Evolutionary conservation across 805 yeast species (phyloP), one percentile per base, ranked within the genome.

Genomic region (Wickerhamiella australiensis): DNA sequence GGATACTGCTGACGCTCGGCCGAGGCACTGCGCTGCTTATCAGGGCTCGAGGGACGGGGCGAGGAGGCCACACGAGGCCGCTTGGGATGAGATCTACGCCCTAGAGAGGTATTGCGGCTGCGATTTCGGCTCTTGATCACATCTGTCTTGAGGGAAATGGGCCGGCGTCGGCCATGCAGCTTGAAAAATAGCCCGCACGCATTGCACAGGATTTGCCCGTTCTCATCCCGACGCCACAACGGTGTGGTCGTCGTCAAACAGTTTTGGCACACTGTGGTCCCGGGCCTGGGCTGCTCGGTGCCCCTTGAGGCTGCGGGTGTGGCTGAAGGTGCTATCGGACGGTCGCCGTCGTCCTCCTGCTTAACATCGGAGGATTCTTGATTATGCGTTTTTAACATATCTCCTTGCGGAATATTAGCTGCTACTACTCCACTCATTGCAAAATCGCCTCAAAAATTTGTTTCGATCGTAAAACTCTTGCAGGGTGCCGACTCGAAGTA

Each of bases 221-320:
- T 77, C 60, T 87, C 96, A 66, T 88, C 96, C 55, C 96, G 73
- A 65, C 96, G 75, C 96, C 96, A 88, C 25, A 88, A 69, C 1
- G 97, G 96, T 1, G 97, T 88, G 1, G 92, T 88, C 52, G 86
- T 83, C 1, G 97, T 88, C 59, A 81, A 76, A 68, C 97, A 88
- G 65, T 88, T 88, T 57, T 82, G 85, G 64, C 97, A 88, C 42
- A 49, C 49, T 5, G 52, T 49, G 5, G 45, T 21, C 5, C 52
- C 52, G 17, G 52, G 52, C 18, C 41, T 47, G 13, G 52, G 52
- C 48, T 43, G 48, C 21, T 44, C 52, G 35, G 38, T 45, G 5
- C 52, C 52, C 15, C 44, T 42, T 3, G 42, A 25, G 13, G 51
- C 46, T 20, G 53, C 40, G 36, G 52, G 40, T 42, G 53, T 18